Conservation (phyloP, 306 rosid genomes). For the Fragaria nilgerrensis region DNA sequence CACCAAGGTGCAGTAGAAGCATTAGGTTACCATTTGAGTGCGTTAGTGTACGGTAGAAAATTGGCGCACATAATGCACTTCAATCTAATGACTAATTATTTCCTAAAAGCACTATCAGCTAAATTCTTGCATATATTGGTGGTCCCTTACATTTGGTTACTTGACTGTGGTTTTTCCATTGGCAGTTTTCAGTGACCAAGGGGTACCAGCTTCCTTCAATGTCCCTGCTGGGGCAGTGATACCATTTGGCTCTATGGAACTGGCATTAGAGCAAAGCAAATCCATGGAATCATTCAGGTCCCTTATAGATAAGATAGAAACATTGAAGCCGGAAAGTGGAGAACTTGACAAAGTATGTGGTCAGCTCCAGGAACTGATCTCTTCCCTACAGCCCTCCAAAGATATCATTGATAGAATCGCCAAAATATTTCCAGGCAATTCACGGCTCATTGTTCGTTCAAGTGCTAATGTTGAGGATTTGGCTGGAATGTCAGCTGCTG, state of each 20-base stretch:
- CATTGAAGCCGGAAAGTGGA: conserved; percentile 57
- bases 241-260: conserved; percentile 94
- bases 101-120: conserved; percentile 11
- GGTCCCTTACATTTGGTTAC: not conserved
- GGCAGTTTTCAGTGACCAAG: conserved; percentile 74
- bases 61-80: not conserved
- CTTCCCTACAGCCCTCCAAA: conserved; percentile 60
- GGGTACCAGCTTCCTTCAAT: conserved; percentile 73
- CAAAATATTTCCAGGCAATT: conserved; percentile 58
- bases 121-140: conserved; percentile 11
- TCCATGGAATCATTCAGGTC: conserved; percentile 59
- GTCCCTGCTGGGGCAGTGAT: conserved; percentile 90
- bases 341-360: conserved; percentile 65
- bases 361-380: conserved; percentile 75
- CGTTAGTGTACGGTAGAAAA: not conserved
- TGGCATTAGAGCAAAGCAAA: conserved; percentile 62
- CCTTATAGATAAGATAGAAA: conserved; percentile 61
- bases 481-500: conserved; percentile 98
- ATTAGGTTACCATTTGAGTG: not conserved
- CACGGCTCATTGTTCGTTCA: conserved; percentile 80
- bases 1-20: not conserved
- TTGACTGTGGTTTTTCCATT: conserved; percentile 30
- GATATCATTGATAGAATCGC: conserved; percentile 60
- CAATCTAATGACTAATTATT: conserved; percentile 3
- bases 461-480: conserved; percentile 97